Evolutionary conservation across 2,329 filamentous ascomycete genomes (phyloP).

Genomic region (Microcera coccophila): DNA sequence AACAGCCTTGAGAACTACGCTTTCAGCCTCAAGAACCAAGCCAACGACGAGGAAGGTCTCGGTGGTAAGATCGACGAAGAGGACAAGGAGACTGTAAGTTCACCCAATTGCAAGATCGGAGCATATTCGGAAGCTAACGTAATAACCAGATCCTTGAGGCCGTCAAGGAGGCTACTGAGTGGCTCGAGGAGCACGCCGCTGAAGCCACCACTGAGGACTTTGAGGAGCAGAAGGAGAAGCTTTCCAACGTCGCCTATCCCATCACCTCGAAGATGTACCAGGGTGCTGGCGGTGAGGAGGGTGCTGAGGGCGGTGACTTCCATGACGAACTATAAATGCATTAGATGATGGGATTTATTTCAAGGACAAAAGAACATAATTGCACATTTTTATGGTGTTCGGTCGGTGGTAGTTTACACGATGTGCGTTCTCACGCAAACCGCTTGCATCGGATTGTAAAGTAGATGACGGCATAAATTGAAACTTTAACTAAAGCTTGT

Average conservation of each 20-base stretch:
- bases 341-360: constrained; percentile 27
- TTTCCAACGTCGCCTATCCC: constrained; percentile 92
- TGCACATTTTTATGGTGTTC: constrained; percentile 25
- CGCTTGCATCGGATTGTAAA: constrained; percentile 27
- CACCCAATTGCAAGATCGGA: not conserved
- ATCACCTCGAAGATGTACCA: constrained; percentile 98
- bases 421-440: constrained; percentile 19
- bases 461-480: constrained; percentile 30
- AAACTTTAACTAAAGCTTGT: too few relatives aligned
- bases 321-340: constrained; percentile 76
- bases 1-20: constrained; percentile 99
- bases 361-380: constrained; percentile 28
- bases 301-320: constrained; percentile 60
- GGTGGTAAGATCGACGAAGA: constrained; percentile 98
- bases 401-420: constrained; percentile 24
- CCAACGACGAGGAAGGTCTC: constrained; percentile 92
- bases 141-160: constrained; percentile 72
- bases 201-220: constrained; percentile 89
- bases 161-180: constrained; percentile 94
- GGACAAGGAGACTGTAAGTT: constrained; percentile 88
- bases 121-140: constrained; percentile 34
- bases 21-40: constrained; percentile 98
- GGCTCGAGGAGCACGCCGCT: constrained; percentile 91
- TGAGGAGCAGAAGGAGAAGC: constrained; percentile 99
- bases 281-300: constrained; percentile 58